Evolutionary conservation across 2,329 filamentous ascomycete species (phyloP), one percentile per base, ranked within the genome.

Genomic region (Penicillium sp.): DNA sequence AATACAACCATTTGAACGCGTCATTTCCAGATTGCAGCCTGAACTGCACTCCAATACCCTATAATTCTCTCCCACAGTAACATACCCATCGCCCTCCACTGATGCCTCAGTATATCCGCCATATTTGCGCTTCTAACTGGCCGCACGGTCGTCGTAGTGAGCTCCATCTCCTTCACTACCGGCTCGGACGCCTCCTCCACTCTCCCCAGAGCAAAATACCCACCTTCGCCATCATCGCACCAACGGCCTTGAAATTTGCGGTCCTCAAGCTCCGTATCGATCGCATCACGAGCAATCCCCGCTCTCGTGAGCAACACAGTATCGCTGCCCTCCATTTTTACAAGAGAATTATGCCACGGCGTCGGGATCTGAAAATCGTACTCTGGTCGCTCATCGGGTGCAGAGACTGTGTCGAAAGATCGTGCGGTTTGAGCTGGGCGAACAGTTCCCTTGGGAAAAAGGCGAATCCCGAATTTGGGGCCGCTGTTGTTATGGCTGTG

Each of bases 351-450:
- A 26, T 54, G 51, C 31, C 51, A 54, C 1, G 35, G 19, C 19
- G 51, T 44, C 4, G 50, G 51, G 17, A 54, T 54, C 23, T 54
- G 51, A 19, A 54, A 54, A 7, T 54, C 51, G n/a, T 54, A 44
- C 2, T 17, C n/a, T 44, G 19, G 51, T 44, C 23, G 13, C 35
- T 15, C 5, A 15, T 41, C 11, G 2, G 3, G 2, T 35, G 15
- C 30, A 5, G 15, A 38, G 13, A 30, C 2, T 6, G 51, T 44
- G 35, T 41, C 9, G 8, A 54, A 21, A 9, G 51, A 29, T 17
- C 26, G 31, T 4, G 15, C 13, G 2, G 9, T 29, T 30, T 17
- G 5, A 1, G 21, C 51, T 15, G 35, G 30, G 21, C 51, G 35
- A 6, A 54, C 35, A 8, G 21, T 15, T 6, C 21, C 35, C 0